These are phyloP conservation scores for Monilinia laxa DNA, from an alignment of 2,329 filamentous ascomycete species.

Conservation along the genomic window DNA sequence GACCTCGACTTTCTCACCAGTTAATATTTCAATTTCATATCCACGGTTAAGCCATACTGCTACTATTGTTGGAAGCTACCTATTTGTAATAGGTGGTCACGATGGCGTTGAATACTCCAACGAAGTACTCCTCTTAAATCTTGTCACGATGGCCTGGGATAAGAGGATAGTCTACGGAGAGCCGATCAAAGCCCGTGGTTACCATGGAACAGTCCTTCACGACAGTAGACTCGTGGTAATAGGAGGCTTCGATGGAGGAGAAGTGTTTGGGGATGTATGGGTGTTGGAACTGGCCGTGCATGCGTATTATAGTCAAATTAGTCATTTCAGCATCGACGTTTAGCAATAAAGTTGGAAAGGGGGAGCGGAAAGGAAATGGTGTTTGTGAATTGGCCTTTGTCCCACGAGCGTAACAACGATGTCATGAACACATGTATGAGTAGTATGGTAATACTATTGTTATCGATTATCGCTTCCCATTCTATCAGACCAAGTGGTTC, in stretches of 20 bases:
- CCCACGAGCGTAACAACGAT: constrained; percentile 14
- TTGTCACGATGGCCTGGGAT: constrained; percentile 75
- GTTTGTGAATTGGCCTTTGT: constrained; percentile 9
- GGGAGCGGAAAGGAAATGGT: constrained; percentile 20
- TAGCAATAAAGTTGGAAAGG: constrained; percentile 36
- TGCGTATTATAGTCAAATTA: constrained; percentile 72
- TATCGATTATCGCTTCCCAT: constrained; percentile 14
- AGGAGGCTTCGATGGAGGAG: constrained; percentile 65
- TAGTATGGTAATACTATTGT: constrained; percentile 19
- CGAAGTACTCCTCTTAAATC: constrained; percentile 66
- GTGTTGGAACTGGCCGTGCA: constrained; percentile 67
- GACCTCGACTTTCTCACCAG: constrained; percentile 57
- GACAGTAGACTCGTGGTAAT: constrained; percentile 64
- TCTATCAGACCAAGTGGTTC: not conserved
- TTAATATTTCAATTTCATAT: constrained; percentile 59
- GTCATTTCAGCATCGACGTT: constrained; percentile 69
- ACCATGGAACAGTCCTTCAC: constrained; percentile 65
- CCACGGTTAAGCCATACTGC: constrained; percentile 66
- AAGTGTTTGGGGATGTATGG: constrained; percentile 68
- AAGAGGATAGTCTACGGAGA: constrained; percentile 63
- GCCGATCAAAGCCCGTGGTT: constrained; percentile 62
- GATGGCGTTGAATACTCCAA: constrained; percentile 69
- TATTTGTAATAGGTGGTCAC: constrained; percentile 69
- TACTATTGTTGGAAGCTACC: constrained; percentile 67
- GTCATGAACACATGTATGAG: constrained; percentile 20